These are phyloP conservation scores for Babesia caballi DNA, from an alignment of 169 alveolate species.

Conservation along the genomic window DNA sequence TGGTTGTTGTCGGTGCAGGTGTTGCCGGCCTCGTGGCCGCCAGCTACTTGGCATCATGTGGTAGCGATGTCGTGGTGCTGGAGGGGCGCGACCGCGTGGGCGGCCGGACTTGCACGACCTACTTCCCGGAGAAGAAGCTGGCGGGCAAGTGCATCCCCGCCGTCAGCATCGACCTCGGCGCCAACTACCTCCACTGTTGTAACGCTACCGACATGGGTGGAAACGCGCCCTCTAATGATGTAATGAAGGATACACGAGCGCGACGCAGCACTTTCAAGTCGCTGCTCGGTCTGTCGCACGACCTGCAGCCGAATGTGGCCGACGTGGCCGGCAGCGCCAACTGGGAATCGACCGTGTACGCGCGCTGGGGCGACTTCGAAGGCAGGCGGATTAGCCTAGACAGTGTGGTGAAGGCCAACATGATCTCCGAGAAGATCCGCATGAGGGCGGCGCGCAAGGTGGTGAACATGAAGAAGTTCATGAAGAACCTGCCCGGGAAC, in stretches of 20 bases:
- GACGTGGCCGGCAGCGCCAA: conserved; percentile 73
- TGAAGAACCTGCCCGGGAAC: not conserved
- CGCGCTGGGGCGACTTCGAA: conserved; percentile 68
- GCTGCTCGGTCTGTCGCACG: conserved; percentile 54
- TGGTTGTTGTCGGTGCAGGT: conserved; percentile 75
- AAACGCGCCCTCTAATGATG: not conserved
- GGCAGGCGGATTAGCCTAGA: conserved; percentile 58
- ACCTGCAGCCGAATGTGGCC: conserved; percentile 64
- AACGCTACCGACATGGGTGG: conserved; percentile 19
- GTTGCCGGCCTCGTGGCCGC: conserved; percentile 76
- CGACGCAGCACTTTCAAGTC: conserved; percentile 65
- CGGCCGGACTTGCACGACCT: conserved; percentile 72
- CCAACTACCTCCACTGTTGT: conserved; percentile 76
- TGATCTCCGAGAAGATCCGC: conserved; percentile 69
- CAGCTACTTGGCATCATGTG: conserved; percentile 63
- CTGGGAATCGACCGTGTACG: conserved; percentile 77
- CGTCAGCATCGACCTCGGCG: conserved; percentile 72
- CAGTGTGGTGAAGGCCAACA: conserved; percentile 67
- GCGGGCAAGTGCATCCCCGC: conserved; percentile 13
- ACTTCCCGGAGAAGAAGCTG: conserved; percentile 27
- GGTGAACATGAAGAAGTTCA: conserved; percentile 10
- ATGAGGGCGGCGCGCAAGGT: conserved; percentile 69
- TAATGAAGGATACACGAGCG: conserved; percentile 62
- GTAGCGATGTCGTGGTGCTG: conserved; percentile 54
- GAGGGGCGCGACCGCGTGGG: conserved; percentile 77